phyloP scores from a whole-genome alignment of 257 asterid genomes.

The Mitragyna speciosa region DNA sequence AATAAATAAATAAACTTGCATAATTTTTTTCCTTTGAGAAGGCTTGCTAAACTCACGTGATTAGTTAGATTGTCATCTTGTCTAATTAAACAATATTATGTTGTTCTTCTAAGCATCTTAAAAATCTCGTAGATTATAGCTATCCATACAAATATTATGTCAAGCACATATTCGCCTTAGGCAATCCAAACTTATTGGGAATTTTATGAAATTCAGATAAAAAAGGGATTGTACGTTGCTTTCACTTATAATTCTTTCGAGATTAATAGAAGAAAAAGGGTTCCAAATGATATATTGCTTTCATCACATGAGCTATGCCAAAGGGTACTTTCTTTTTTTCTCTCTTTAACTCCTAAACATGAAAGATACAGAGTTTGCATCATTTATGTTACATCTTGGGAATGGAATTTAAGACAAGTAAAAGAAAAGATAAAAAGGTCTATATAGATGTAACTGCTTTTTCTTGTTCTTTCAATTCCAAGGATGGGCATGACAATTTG shows the following conservation, averaged over 20 bases:
- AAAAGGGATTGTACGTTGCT: no score
- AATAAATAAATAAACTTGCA: background rate
- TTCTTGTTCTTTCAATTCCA: constrained; percentile 16
- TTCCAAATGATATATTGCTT: background rate
- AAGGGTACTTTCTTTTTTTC: background rate
- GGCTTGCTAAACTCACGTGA: background rate
- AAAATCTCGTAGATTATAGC: no score
- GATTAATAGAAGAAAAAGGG: background rate
- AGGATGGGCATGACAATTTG: constrained; percentile 17
- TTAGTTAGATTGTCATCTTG: no score
- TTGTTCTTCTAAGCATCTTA: background rate
- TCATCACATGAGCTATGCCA: background rate
- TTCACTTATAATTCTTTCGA: no score
- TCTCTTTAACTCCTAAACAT: background rate
- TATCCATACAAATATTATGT: no score
- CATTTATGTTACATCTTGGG: background rate
- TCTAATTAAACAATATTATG: no score
- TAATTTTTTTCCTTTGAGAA: background rate
- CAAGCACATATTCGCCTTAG: background rate
- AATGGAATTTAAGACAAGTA: constrained; percentile 11
- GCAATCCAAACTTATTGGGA: background rate
- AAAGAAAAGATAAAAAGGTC: constrained; percentile 11
- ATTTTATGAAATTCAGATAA: background rate
- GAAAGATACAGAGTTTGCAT: background rate
- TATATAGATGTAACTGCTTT: constrained; percentile 9